Evolutionary conservation across 192 early-diverging fungal genomes (phyloP).

Genomic region (Irineochytrium annulatum): DNA sequence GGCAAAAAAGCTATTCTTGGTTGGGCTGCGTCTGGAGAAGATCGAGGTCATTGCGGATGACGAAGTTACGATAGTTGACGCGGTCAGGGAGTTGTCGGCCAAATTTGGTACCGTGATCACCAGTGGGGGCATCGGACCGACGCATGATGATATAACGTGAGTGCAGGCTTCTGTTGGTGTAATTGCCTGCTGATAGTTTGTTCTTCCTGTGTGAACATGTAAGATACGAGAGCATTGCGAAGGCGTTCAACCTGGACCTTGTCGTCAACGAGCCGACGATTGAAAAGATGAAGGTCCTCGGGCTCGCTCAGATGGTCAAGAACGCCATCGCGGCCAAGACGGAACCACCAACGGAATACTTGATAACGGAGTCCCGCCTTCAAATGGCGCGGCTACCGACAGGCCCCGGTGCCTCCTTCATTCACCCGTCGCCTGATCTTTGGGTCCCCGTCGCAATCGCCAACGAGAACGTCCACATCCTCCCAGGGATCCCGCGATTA

Average conservation of each 20-base stretch:
- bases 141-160: neutral
- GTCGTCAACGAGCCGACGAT: constrained; percentile 52
- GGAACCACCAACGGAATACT: neutral
- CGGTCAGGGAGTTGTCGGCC: constrained; percentile 44
- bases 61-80: constrained; percentile 38
- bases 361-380: constrained; percentile 42
- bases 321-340: too few relatives aligned
- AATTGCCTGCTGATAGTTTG: neutral
- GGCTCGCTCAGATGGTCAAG: too few relatives aligned
- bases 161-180: neutral
- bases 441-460: constrained; percentile 73
- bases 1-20: constrained; percentile 57
- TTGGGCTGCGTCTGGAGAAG: constrained; percentile 54
- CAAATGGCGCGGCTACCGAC: constrained; percentile 67
- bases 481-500: constrained; percentile 66
- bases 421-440: constrained; percentile 41
- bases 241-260: constrained; percentile 52
- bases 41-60: constrained; percentile 57
- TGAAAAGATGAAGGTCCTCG: constrained; percentile 44
- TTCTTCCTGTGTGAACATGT: constrained; percentile 46
- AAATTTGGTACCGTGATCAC: constrained; percentile 62
- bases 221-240: constrained; percentile 59
- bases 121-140: constrained; percentile 65
- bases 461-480: constrained; percentile 60
- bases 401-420: constrained; percentile 14